Percentiles rank a stretch among this genome's conserved stretches.
Evolutionary conservation across 192 early-diverging fungal species (phyloP).

Genomic region (Chytriomyces sp.): DNA sequence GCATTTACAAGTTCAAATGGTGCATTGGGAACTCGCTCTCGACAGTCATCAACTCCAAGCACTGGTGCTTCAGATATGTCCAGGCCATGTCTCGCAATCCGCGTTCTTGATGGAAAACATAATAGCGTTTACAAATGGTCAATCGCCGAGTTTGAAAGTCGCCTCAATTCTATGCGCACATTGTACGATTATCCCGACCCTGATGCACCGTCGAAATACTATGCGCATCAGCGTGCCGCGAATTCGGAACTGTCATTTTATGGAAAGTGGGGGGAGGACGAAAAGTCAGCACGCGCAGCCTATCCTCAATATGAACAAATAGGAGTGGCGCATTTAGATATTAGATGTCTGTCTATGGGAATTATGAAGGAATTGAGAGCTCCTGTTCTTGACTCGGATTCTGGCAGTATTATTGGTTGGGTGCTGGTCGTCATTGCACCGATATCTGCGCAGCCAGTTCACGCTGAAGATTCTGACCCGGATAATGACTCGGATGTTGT

Average conservation of each 20-base stretch:
- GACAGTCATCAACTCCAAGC: constrained; percentile 6
- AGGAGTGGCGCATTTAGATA: constrained; percentile 7
- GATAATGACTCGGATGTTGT: background rate
- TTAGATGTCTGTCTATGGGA: constrained; percentile 15
- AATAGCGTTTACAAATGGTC: constrained; percentile 29
- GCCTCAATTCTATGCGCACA: constrained; percentile 18
- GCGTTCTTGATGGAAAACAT: constrained; percentile 33
- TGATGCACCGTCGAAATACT: constrained; percentile 22
- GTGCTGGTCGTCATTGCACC: constrained; percentile 33
- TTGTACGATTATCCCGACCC: constrained; percentile 28
- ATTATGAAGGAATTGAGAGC: constrained; percentile 27
- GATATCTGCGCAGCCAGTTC: constrained; percentile 23
- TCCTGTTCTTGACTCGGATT: constrained; percentile 19
- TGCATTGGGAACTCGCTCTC: background rate
- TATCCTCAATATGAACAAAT: constrained; percentile 24
- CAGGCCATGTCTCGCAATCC: constrained; percentile 23
- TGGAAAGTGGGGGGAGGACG: background rate
- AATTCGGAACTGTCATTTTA: constrained; percentile 33
- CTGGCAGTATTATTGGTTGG: constrained; percentile 19
- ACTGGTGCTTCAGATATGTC: background rate
- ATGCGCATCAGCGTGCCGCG: constrained; percentile 16
- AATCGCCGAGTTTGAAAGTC: constrained; percentile 16
- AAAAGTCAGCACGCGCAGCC: background rate
- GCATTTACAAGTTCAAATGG: background rate
- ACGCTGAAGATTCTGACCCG: background rate